Evolutionary conservation across 2,329 filamentous ascomycete species (phyloP), one percentile per base, ranked within the genome.

Genomic region (Graphilbum ipis-grandicollis): DNA sequence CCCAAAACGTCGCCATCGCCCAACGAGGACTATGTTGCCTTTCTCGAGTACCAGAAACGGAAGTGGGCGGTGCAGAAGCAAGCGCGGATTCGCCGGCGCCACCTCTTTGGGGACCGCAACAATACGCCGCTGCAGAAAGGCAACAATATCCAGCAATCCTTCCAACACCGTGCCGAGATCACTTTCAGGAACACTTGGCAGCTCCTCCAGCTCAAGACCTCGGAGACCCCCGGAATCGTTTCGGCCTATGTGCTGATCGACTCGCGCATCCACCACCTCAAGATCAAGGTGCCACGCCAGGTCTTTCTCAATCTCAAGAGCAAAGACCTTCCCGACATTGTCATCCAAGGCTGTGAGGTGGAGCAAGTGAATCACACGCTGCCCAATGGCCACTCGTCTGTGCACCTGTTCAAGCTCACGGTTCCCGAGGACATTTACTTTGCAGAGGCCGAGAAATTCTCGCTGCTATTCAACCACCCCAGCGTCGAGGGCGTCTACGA

Each of bases 61-160:
- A 98, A 98, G 57, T 99, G 90, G 90, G 94, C 88, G 60, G 79
- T 96, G 28, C 90, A 99, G 53, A 93, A 85, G 51, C 80, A 93
- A 53, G 85, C 88, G 25, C 75, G 90, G 18, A 68, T 78, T 41
- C 76, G 88, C 31, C 71, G 92, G 44, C 73, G 88, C 34, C 90
- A 98, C 53, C 64, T 98, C 1, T 98, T 98, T 49, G 90, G 90
- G 41, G 88, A 98, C 49, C 77, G 79, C 39, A 71, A 76, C 41
- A 62, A 63, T 10, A 78, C 14, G n/a, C 35, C 32, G 12, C 14
- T n/a, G 15, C 37, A 39, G 14, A 40, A 67, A 30, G 72, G 79
- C 50, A 69, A 56, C 50, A 72, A 74, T 42, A 69, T 79, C 46
- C 71, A 75, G 47, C 67, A 72, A 41, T 72, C 68, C 0, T 94